Evolutionary conservation across 768 basidiomycete genomes (phyloP).

Genomic region (Amanita molliuscula): DNA sequence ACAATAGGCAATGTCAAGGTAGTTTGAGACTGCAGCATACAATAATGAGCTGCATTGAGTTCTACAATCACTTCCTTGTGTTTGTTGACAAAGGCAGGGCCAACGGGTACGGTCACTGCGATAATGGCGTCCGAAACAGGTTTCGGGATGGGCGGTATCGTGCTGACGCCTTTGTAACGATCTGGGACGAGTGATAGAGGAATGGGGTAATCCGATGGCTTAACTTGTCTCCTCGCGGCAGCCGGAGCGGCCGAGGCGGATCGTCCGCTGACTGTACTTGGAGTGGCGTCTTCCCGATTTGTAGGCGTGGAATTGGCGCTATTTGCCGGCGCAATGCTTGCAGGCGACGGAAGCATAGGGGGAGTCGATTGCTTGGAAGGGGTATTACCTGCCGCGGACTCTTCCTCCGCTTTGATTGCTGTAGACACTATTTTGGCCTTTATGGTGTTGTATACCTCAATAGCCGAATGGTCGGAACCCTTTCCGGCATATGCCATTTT

Average conservation of each 20-base stretch:
- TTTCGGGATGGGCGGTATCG: constrained; percentile 27
- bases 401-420: constrained; percentile 27
- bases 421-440: constrained; percentile 30
- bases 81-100: constrained; percentile 28
- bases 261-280: constrained; percentile 26
- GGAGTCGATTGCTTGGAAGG: constrained; percentile 37
- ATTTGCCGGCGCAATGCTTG: constrained; percentile 52
- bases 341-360: constrained; percentile 73
- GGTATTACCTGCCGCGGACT: constrained; percentile 17
- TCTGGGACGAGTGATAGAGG: constrained; percentile 27
- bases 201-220: constrained; percentile 18
- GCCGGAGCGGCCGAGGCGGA: constrained; percentile 21
- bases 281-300: constrained; percentile 46
- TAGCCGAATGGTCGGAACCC: constrained; percentile 28
- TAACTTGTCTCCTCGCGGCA: constrained; percentile 20
- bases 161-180: constrained; percentile 25
- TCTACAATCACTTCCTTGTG: constrained; percentile 32
- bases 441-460: constrained; percentile 23
- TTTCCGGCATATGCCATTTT: constrained; percentile 23
- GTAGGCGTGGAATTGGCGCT: constrained; percentile 76
- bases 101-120: constrained; percentile 32
- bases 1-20: constrained; percentile 57
- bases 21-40: constrained; percentile 39
- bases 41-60: constrained; percentile 30
- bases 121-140: constrained; percentile 34